These are phyloP conservation scores for Sequoiadendron giganteum DNA, from an alignment of 75 land plant species.

Conservation along the genomic window DNA sequence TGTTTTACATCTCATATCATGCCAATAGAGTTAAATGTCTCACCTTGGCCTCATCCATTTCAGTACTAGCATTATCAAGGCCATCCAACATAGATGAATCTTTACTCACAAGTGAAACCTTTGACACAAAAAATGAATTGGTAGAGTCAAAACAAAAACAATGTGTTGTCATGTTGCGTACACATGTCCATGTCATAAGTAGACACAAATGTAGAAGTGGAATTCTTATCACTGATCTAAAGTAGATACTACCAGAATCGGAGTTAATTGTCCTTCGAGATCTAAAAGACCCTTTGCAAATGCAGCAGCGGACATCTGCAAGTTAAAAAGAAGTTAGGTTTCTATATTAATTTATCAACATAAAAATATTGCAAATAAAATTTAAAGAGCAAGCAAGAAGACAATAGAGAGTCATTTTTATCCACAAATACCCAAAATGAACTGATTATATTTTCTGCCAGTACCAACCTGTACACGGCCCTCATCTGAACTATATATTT, in stretches of 20 bases:
- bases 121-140: background rate
- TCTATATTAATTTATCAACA: background rate
- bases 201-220: background rate
- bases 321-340: background rate
- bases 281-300: constrained; percentile 99
- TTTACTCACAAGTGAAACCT: constrained; percentile 99
- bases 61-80: constrained; percentile 90
- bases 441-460: background rate
- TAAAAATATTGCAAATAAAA: background rate
- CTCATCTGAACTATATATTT: constrained; percentile 99
- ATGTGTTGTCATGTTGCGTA: background rate
- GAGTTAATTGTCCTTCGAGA: constrained; percentile 94
- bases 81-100: constrained; percentile 99
- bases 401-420: background rate
- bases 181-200: background rate
- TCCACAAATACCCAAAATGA: background rate
- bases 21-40: background rate
- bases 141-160: background rate
- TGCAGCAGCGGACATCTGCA: constrained; percentile 99
- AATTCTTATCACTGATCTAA: constrained; percentile 3
- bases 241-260: constrained; percentile 66
- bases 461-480: constrained; percentile 90
- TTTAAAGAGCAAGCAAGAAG: background rate
- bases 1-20: background rate
- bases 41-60: constrained; percentile 99